Percentiles rank a stretch among this genome's conserved stretches.
Evolutionary conservation across 441 rosid genomes (phyloP).

Genomic region (Bocquillonia castaneifolia): DNA sequence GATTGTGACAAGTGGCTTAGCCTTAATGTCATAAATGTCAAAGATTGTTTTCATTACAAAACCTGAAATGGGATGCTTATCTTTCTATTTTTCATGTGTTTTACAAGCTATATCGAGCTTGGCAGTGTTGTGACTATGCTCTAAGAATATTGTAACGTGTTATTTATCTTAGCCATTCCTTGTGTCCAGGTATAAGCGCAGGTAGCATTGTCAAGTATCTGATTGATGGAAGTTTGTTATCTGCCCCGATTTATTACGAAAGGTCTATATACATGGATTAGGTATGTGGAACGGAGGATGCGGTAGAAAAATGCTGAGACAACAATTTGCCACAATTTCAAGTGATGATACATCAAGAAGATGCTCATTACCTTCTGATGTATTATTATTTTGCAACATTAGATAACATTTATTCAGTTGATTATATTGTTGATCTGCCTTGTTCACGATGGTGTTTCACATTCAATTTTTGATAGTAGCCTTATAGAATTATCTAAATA

Average conservation of each 20-base stretch:
- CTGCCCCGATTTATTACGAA: background rate
- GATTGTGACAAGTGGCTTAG: background rate
- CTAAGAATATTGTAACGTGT: background rate
- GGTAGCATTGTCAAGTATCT: slow-evolving; percentile 21
- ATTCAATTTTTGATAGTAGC: too few species aligned
- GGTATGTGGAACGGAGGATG: background rate
- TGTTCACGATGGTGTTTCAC: too few species aligned
- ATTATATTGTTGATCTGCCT: background rate
- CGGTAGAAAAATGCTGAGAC: background rate
- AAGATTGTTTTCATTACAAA: background rate
- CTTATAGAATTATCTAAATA: too few species aligned
- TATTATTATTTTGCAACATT: background rate
- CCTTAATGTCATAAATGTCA: background rate
- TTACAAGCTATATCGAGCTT: background rate
- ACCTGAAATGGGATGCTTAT: background rate
- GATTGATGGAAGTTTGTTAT: background rate
- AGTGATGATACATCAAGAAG: background rate
- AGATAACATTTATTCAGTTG: background rate
- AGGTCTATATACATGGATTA: background rate
- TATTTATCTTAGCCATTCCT: background rate
- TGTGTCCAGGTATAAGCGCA: slow-evolving; percentile 45
- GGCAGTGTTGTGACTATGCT: background rate
- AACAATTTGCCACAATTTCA: background rate
- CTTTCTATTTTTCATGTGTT: background rate
- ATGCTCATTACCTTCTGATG: background rate